phyloP scores from a whole-genome alignment of 164 flowering plant genomes.

The Berberis vulgaris region DNA sequence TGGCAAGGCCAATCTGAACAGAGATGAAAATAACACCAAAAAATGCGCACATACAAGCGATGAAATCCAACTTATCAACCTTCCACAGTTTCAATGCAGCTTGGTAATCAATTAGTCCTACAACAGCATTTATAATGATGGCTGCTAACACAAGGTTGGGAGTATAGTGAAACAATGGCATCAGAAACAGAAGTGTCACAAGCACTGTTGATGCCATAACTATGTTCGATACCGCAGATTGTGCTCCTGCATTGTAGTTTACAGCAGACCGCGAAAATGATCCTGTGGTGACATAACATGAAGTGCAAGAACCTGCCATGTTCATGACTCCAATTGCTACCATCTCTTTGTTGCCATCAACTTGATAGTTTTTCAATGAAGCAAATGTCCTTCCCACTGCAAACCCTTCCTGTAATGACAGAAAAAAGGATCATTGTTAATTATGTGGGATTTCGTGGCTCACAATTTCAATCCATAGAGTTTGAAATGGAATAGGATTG shows the following conservation, averaged over 20 bases:
- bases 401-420: slow-evolving; percentile 53
- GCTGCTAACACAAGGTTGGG: slow-evolving; percentile 25
- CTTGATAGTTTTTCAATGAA: slow-evolving; percentile 50
- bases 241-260: slow-evolving; percentile 33
- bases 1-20: slow-evolving; percentile 29
- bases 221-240: slow-evolving; percentile 29
- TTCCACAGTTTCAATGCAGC: slow-evolving; percentile 21
- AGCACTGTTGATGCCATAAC: slow-evolving; percentile 30
- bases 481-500: too few relatives aligned
- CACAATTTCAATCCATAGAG: too few relatives aligned
- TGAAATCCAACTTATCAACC: slow-evolving; percentile 35
- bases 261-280: slow-evolving; percentile 40
- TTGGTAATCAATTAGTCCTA: slow-evolving; percentile 28
- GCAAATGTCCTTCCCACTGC: slow-evolving; percentile 85
- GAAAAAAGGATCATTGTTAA: neutral
- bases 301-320: slow-evolving; percentile 63
- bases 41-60: slow-evolving; percentile 25
- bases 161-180: slow-evolving; percentile 29
- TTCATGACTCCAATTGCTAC: slow-evolving; percentile 73
- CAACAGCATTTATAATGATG: slow-evolving; percentile 30
- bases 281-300: slow-evolving; percentile 74
- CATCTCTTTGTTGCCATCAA: slow-evolving; percentile 90
- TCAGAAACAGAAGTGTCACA: slow-evolving; percentile 26
- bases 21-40: slow-evolving; percentile 33
- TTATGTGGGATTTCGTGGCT: too few relatives aligned